phyloP scores from a whole-genome alignment of 345 rosid genomes.

The Citrus maxima region DNA sequence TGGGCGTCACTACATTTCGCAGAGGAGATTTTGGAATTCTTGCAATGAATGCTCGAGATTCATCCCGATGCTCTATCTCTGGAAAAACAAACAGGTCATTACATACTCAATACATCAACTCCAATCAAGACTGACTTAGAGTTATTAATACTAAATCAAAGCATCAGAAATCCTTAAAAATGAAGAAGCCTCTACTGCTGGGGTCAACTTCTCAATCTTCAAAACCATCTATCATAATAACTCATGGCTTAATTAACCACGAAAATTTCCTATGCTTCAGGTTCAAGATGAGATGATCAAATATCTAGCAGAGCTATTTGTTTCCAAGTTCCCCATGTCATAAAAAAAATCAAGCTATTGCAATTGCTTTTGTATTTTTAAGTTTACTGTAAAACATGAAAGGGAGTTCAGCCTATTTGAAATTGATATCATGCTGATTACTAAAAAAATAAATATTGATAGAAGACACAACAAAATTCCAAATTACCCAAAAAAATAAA shows the following conservation, averaged over 20 bases:
- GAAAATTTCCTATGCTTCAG: no score
- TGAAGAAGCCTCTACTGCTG: background rate
- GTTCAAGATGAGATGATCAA: background rate
- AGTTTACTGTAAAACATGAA: background rate
- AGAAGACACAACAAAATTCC: background rate
- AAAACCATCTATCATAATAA: no score
- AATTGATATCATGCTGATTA: no score
- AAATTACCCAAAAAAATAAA: background rate
- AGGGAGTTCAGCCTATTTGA: background rate
- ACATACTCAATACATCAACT: background rate
- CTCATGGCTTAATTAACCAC: no score
- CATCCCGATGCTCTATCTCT: constrained; percentile 38
- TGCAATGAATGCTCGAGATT: constrained; percentile 28
- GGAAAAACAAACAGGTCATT: constrained; percentile 5
- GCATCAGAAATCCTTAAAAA: background rate
- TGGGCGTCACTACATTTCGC: constrained; percentile 16
- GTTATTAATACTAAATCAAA: background rate
- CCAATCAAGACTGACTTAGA: background rate
- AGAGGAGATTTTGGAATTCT: constrained; percentile 34
- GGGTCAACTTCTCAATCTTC: background rate
- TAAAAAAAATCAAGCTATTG: background rate
- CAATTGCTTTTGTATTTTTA: background rate
- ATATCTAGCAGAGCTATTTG: no score
- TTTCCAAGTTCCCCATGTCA: background rate
- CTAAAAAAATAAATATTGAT: background rate